Conservation (phyloP, 345 rosid genomes). For the Eucalyptus viminalis region DNA sequence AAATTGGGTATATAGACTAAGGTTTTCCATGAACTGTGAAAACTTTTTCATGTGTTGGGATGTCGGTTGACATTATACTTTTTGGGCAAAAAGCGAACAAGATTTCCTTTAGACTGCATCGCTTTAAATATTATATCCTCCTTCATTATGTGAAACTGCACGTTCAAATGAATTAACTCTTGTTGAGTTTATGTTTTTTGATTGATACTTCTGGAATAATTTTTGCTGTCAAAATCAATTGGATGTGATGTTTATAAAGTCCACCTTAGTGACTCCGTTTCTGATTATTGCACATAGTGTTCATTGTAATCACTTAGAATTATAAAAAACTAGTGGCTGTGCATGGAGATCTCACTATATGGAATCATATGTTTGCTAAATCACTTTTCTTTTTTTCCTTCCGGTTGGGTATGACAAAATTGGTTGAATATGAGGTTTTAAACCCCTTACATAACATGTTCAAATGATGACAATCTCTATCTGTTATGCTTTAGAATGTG, state of each 20-base stretch:
- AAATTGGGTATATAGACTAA: not conserved
- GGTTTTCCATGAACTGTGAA: not conserved
- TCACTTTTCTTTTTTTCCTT: not conserved
- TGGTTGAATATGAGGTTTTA: not conserved
- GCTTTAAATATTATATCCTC: not conserved
- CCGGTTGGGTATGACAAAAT: not conserved
- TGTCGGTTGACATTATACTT: not conserved
- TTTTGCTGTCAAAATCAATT: not conserved
- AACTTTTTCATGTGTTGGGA: not conserved
- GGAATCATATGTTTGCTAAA: not conserved
- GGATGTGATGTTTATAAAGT: not conserved
- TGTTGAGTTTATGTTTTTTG: not conserved
- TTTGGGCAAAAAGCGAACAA: not conserved
- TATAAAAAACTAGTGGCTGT: not conserved
- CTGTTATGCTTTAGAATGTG: not conserved
- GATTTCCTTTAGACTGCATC: not conserved
- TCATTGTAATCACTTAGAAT: not conserved
- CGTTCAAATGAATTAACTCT: not conserved
- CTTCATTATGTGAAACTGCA: not conserved
- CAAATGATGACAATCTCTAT: not conserved
- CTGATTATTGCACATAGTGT: not conserved
- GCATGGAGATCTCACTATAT: not conserved
- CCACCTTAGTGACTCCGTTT: not conserved
- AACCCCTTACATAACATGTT: not conserved
- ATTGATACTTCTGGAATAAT: not conserved